phyloP scores from a whole-genome alignment of 352 stramenopile genomes.

The Albugo laibachii region DNA sequence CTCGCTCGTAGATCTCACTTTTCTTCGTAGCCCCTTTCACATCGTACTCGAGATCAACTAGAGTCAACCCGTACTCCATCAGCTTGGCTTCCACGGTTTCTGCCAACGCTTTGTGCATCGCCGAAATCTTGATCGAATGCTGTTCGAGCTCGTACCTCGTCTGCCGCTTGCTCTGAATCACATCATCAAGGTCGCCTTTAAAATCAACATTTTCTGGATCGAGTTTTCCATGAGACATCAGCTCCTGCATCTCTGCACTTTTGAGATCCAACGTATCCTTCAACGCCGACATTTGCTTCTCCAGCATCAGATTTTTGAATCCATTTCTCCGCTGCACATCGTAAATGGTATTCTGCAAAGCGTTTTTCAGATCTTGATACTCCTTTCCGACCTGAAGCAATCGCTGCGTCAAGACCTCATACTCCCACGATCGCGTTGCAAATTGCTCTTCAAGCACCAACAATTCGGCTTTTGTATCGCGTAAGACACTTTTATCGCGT shows the following conservation, averaged over 20 bases:
- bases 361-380: constrained; percentile 71
- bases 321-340: constrained; percentile 86
- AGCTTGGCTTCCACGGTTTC: constrained; percentile 74
- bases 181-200: constrained; percentile 73
- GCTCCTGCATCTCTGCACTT: constrained; percentile 84
- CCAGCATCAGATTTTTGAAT: constrained; percentile 86
- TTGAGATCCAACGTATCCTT: constrained; percentile 75
- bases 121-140: constrained; percentile 44
- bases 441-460: constrained; percentile 79
- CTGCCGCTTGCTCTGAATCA: constrained; percentile 78
- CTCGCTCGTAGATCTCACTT: no score
- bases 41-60: constrained; percentile 68
- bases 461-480: constrained; percentile 44
- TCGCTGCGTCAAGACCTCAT: constrained; percentile 84
- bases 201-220: constrained; percentile 64
- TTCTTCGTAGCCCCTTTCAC: no score
- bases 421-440: constrained; percentile 81
- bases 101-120: constrained; percentile 64
- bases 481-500: constrained; percentile 43
- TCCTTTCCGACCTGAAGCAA: constrained; percentile 72
- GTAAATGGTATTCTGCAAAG: constrained; percentile 81
- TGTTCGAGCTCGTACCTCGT: constrained; percentile 69
- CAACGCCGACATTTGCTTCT: constrained; percentile 85
- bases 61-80: constrained; percentile 75
- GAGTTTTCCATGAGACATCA: constrained; percentile 81